Conservation (phyloP, 1,284 basidiomycete genomes). For the Uromyces viciae-fabae region DNA sequence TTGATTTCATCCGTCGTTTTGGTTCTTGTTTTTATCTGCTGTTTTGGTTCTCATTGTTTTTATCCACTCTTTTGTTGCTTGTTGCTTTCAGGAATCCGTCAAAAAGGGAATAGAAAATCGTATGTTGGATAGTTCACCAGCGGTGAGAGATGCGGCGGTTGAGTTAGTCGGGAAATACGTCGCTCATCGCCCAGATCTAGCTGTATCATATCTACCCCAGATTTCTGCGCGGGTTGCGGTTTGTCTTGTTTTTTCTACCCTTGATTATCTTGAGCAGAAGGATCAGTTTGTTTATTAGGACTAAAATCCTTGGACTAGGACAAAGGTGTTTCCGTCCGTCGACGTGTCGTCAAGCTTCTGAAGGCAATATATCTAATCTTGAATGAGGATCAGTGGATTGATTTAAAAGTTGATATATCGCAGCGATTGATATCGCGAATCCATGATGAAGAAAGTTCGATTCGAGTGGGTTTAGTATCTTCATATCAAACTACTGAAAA, state of each 20-base stretch:
- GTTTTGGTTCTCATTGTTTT: background rate
- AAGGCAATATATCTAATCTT: slow-evolving; percentile 69
- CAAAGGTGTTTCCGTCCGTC: slow-evolving; percentile 83
- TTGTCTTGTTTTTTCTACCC: slow-evolving; percentile 51
- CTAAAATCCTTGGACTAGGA: slow-evolving; percentile 61
- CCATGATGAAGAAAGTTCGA: slow-evolving; percentile 84
- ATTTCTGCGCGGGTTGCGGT: slow-evolving; percentile 83
- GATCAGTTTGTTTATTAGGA: slow-evolving; percentile 6
- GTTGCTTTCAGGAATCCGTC: slow-evolving; percentile 46
- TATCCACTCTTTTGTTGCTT: background rate
- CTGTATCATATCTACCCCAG: slow-evolving; percentile 75
- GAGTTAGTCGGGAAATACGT: slow-evolving; percentile 94
- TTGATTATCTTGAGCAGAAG: background rate
- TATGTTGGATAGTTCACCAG: slow-evolving; percentile 80
- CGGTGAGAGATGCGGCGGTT: slow-evolving; percentile 90
- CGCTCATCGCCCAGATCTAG: slow-evolving; percentile 76
- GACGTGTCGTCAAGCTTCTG: slow-evolving; percentile 88
- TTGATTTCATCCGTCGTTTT: background rate
- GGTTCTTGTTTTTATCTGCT: background rate
- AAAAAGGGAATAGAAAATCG: slow-evolving; percentile 71
- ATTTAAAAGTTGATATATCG: slow-evolving; percentile 72
- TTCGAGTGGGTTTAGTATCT: slow-evolving; percentile 61
- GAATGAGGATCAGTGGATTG: slow-evolving; percentile 60
- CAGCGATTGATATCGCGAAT: slow-evolving; percentile 76
- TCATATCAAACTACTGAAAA: background rate